Conservation (phyloP, 2,329 filamentous ascomycete species). For the Dactylellina parvicollis region DNA sequence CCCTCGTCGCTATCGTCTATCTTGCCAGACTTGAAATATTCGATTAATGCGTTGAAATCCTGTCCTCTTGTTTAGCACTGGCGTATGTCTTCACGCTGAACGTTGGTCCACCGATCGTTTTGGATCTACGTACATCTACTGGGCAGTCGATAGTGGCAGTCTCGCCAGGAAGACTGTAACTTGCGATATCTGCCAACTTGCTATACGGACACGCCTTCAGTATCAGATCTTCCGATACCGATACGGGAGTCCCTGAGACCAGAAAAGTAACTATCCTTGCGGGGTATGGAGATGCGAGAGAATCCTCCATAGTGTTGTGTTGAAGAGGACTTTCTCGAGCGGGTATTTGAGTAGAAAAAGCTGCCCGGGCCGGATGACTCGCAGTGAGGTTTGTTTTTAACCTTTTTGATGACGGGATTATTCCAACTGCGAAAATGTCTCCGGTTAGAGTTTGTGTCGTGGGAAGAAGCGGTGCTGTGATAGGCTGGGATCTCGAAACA, state of each 20-base stretch:
- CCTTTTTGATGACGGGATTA: constrained; percentile 4
- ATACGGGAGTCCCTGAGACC: constrained; percentile 51
- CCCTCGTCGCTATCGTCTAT: constrained; percentile 33
- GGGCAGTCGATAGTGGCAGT: constrained; percentile 54
- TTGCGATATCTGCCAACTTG: constrained; percentile 56
- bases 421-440: constrained; percentile 8
- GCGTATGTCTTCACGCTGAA: not conserved
- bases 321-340: constrained; percentile 24
- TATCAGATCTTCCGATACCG: constrained; percentile 53
- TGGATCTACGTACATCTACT: constrained; percentile 38
- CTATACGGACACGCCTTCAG: constrained; percentile 54
- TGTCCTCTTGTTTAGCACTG: not conserved
- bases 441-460: constrained; percentile 11
- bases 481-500: constrained; percentile 10
- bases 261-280: constrained; percentile 50
- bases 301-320: constrained; percentile 50
- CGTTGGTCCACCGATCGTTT: not conserved
- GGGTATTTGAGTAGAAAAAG: constrained; percentile 9
- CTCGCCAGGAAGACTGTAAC: constrained; percentile 55
- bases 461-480: constrained; percentile 9
- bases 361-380: not conserved
- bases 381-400: constrained; percentile 13
- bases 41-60: constrained; percentile 37
- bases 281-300: constrained; percentile 28
- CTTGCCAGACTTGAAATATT: constrained; percentile 30